These are phyloP conservation scores for Orobanche coerulescens DNA, from an alignment of 257 asterid genomes.

Conservation along the genomic window DNA sequence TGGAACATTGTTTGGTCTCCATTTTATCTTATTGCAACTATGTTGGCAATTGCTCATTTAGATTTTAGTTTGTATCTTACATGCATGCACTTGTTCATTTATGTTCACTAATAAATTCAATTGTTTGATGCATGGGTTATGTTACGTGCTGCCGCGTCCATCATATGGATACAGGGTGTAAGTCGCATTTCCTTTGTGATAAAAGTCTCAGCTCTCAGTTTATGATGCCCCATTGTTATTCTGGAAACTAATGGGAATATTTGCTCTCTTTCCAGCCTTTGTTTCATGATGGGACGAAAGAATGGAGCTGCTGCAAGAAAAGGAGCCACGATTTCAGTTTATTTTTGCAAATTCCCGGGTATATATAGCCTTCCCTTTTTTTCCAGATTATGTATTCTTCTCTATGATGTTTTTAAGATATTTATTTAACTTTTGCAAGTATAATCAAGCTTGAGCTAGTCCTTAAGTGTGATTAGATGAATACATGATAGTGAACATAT, in stretches of 20 bases:
- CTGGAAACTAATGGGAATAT: constrained; percentile 15
- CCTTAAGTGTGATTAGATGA: too few species aligned
- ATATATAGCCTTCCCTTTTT: constrained; percentile 14
- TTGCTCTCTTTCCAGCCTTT: constrained; percentile 51
- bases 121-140: constrained; percentile 19
- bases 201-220: background rate
- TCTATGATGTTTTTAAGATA: background rate
- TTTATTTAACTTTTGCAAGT: background rate
- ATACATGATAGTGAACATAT: too few species aligned
- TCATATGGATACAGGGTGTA: constrained; percentile 43
- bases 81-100: too few species aligned
- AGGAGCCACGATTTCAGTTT: constrained; percentile 87
- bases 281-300: constrained; percentile 93
- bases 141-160: constrained; percentile 16
- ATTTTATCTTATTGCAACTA: too few species aligned
- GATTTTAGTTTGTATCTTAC: too few species aligned
- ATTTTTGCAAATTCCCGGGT: constrained; percentile 79
- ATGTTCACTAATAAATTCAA: constrained; percentile 19
- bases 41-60: too few species aligned
- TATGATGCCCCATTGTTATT: background rate
- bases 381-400: background rate
- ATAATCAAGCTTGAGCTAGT: too few species aligned
- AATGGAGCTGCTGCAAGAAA: constrained; percentile 99
- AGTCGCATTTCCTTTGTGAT: constrained; percentile 25
- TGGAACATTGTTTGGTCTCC: too few species aligned